Conservation (phyloP, 2,329 filamentous ascomycete species). For the Fusarium nygamai region DNA sequence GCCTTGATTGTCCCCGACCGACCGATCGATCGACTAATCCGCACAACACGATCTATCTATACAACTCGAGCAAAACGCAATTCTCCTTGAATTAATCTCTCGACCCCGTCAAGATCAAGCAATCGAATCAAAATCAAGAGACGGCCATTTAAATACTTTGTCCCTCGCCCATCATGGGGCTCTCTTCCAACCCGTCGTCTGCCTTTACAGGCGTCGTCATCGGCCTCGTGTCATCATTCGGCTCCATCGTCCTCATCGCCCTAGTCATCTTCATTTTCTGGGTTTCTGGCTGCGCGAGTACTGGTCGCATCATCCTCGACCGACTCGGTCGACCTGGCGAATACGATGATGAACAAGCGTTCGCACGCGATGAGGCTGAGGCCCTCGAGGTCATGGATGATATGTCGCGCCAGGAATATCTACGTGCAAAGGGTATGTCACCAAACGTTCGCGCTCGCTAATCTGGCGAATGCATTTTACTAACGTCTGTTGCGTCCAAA, state of each 20-base stretch:
- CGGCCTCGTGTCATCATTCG: slow-evolving; percentile 92
- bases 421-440: slow-evolving; percentile 87
- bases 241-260: slow-evolving; percentile 86
- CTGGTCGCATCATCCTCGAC: slow-evolving; percentile 91
- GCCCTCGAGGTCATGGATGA: slow-evolving; percentile 97
- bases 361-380: slow-evolving; percentile 91
- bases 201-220: slow-evolving; percentile 85
- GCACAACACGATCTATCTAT: slow-evolving; percentile 28
- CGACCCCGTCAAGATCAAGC: background rate
- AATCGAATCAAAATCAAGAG: background rate
- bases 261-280: slow-evolving; percentile 92
- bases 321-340: slow-evolving; percentile 92
- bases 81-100: background rate
- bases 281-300: slow-evolving; percentile 74
- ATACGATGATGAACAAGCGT: slow-evolving; percentile 97
- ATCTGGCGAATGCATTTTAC: background rate
- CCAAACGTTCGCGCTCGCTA: background rate
- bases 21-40: slow-evolving; percentile 30
- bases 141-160: background rate
- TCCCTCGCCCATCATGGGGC: slow-evolving; percentile 42
- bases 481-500: slow-evolving; percentile 52
- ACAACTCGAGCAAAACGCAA: slow-evolving; percentile 27
- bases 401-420: slow-evolving; percentile 86
- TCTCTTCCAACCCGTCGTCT: slow-evolving; percentile 51
- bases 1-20: slow-evolving; percentile 33